Evolutionary conservation across 192 early-diverging fungal species (phyloP).

Genomic region (Powellomyces hirtus): DNA sequence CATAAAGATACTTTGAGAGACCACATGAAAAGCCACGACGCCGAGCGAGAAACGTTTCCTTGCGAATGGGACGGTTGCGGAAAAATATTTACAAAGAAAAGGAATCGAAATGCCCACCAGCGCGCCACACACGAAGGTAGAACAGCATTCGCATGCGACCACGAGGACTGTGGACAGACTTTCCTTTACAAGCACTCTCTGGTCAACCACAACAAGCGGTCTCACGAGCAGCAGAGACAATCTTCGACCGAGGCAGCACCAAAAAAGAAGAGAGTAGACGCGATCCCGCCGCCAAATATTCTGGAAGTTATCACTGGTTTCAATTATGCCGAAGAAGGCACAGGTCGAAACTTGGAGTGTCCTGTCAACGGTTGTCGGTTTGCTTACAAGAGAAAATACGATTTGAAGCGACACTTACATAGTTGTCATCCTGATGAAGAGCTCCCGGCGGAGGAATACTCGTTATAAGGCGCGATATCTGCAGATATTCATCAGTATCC

Average conservation of each 20-base stretch:
- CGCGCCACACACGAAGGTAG: slow-evolving; percentile 12
- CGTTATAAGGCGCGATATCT: too few species aligned
- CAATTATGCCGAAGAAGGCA: slow-evolving; percentile 7
- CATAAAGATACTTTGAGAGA: slow-evolving; percentile 5
- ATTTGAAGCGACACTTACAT: slow-evolving; percentile 16
- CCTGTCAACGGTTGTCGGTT: slow-evolving; percentile 10
- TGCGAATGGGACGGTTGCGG: slow-evolving; percentile 25
- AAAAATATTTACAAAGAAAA: slow-evolving; percentile 15
- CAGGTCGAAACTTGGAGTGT: slow-evolving; percentile 3
- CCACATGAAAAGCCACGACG: slow-evolving; percentile 21
- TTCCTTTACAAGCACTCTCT: slow-evolving; percentile 24
- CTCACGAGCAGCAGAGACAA: slow-evolving; percentile 3
- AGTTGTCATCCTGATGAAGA: slow-evolving; percentile 21
- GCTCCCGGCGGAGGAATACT: too few species aligned
- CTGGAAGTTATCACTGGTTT: slow-evolving; percentile 13
- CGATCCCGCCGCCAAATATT: slow-evolving; percentile 5
- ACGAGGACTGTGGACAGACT: neutral
- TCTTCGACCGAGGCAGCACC: neutral
- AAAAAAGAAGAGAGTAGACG: slow-evolving; percentile 15
- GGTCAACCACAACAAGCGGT: slow-evolving; percentile 10
- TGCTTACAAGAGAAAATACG: slow-evolving; percentile 17
- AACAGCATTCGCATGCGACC: slow-evolving; percentile 11
- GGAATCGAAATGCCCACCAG: slow-evolving; percentile 6
- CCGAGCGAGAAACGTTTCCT: slow-evolving; percentile 1
- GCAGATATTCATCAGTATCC: too few species aligned